Evolutionary conservation across 305 asterid species (phyloP), one percentile per base, ranked within the genome.

Genomic region (Solanum hybrid): DNA sequence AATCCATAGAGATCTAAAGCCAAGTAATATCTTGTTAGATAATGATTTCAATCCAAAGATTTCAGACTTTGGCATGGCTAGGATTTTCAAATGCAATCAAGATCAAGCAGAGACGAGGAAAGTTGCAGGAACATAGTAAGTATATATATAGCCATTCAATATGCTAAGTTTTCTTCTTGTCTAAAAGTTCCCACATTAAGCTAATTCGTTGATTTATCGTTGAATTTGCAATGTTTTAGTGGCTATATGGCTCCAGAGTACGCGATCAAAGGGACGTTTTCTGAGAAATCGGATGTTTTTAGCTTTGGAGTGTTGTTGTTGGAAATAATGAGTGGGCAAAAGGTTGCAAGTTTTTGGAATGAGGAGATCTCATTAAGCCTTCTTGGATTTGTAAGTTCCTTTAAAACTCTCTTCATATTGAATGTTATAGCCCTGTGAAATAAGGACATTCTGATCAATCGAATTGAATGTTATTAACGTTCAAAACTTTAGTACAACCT

Each of bases 11-110:
- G 98, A 97, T 88, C 86, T 97, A 72, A 97, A 97, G 92, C 96
- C 96, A 2, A 94, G 99, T 94, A 97, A 97, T 92, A 94, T 96
- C 90, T 92, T 97, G 91, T 88, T 97, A 92, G 99, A 97, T 78
- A 94, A 91, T 86, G 98, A 96, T 12, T 95, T 97, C 98, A 94
- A 93, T 92, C 99, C 99, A 7, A 97, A 95, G 81, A 96, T 97
- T 57, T 95, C 99, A 76, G 99, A 97, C 92, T 97, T 97, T 88
- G 99, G 99, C 80, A 95, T 96, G 99, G 99, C 99, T 31, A 92
- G 98, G 92, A 95, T 95, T 38, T 97, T 94, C 34, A 97, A 96
- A 82, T 97, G 96, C 80, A 95, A 93, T 89, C 96, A 97, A 91
- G 94, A 94, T 82, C 97, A 95, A 92, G 98, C 93, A 27, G 93